Base-by-base conservation (phyloP, 306 rosid genomes). In the Sicyos baderoa region DNA sequence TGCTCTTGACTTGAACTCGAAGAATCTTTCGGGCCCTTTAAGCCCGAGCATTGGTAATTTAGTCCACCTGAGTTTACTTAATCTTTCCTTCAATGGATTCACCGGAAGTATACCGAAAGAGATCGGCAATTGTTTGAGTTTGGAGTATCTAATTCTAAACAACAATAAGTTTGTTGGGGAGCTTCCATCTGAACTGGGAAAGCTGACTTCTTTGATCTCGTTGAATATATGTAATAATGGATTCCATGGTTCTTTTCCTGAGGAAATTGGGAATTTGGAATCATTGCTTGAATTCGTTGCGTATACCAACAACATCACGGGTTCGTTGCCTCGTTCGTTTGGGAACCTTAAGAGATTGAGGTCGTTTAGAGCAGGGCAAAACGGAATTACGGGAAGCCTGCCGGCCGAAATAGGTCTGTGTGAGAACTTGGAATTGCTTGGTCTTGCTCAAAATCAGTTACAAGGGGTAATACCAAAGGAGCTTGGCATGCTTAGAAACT, bases 401-500 rank as follows among this genome's bases (percentile, higher is more conserved):
- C 99, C 99, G 3, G 81, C 75, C 40, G 97, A 87, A 80, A 90
- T 93, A 25, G 66, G 95, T 53, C 76, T 84, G 42, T 90, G 97
- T 75, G 75, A 57, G 78, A 90, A 80, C 78, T 82, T 93, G 80
- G 75, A 69, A 54, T 44, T 71, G 54, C 96, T 94, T 60, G 99
- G 99, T 72, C 97, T 94, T 77, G 96, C 99, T 19, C 95, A 90
- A 83, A 94, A 94, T 75, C 78, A 60, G 42, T 71, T 94, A 17
- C 91, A 67, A 76, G 99, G 97, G 71, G 84, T 81, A 54, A 68
- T 94, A 45, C 99, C 97, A 8, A 85, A 81, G 37, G 99, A 85
- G 79, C 70, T 90, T 44, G 99, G 97, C 62, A 82, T 84, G 91
- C 91, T 94, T 54, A 35, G 32, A 68, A 79, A 53, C 51, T 82